Base-by-base conservation (phyloP, 2,329 filamentous ascomycete species). In the Venturia asperata region DNA sequence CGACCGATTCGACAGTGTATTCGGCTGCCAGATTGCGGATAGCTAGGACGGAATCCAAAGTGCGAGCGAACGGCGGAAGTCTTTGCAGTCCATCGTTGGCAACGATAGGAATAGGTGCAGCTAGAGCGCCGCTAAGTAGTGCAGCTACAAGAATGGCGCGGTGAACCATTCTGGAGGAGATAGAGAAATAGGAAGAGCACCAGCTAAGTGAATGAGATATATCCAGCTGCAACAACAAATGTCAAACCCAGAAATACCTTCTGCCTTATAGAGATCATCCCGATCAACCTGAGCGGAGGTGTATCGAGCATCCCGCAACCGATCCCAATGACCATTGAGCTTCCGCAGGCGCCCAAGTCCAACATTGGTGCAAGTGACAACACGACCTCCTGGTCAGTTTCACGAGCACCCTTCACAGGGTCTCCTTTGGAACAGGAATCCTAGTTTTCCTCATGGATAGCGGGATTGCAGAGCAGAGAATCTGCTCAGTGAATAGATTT, bases 121-220 rank as follows among this genome's bases (percentile, higher is more conserved):
- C 52, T 5, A 58, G 30, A 15, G 27, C 52, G 37, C 27, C 9
- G 52, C 30, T 58, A 4, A 58, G 52, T n/a, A 58, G 52, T 27
- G 52, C 52, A 58, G 52, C 52, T 34, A 58, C 27, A 21, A 58
- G 17, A 37, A 37, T n/a, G 17, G 52, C 30, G 27, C 52, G 52
- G 5, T 37, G 19, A n/a, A 27, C 52, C 52, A 58, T 55, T 58
- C 11, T 21, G 19, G 47, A 37, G n/a, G n/a, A 37, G n/a, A 4
- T 34, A 34, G 3, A 34, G 6, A 34, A 3, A 3, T 34, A 6
- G 30, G 30, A 34, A 19, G 27, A 15, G 10, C 4, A 13, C 4
- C 13, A 2, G 13, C 9, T 5, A 17, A 56, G 15, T 34, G 24
- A 56, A 10, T 21, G 49, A 56, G n/a, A n/a, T n/a, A n/a, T n/a